Evolutionary conservation across 108 stramenopile species (phyloP).

Genomic region (Cylindrotheca fusiformis): DNA sequence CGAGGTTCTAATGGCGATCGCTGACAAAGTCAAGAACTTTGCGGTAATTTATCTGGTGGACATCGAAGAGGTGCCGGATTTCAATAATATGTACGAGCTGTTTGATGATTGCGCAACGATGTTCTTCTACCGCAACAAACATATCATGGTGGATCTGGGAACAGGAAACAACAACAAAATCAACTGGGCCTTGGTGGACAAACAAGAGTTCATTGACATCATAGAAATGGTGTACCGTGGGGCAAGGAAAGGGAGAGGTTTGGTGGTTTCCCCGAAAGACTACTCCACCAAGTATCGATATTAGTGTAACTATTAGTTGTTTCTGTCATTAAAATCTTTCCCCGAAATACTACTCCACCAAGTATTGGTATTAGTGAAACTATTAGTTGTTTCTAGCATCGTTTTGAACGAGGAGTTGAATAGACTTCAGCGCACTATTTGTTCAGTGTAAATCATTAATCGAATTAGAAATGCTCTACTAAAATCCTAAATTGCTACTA

Average conservation of each 20-base stretch:
- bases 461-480: not conserved
- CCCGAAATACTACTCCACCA: slow-evolving; percentile 98
- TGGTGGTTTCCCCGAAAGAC: slow-evolving; percentile 98
- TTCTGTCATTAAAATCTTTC: slow-evolving; percentile 37
- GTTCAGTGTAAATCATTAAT: not conserved
- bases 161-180: slow-evolving; percentile 99
- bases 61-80: slow-evolving; percentile 98
- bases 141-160: slow-evolving; percentile 98
- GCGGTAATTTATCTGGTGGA: slow-evolving; percentile 97
- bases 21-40: slow-evolving; percentile 98
- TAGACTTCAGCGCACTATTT: too few relatives aligned
- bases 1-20: slow-evolving; percentile 86
- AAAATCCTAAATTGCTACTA: not conserved
- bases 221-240: slow-evolving; percentile 98
- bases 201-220: slow-evolving; percentile 98
- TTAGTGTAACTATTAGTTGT: slow-evolving; percentile 32
- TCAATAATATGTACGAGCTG: slow-evolving; percentile 97
- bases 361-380: slow-evolving; percentile 92
- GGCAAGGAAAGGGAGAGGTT: slow-evolving; percentile 94
- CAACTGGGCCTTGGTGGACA: slow-evolving; percentile 95
- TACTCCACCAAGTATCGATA: slow-evolving; percentile 97
- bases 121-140: slow-evolving; percentile 98
- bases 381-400: not conserved
- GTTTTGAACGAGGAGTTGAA: not conserved
- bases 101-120: slow-evolving; percentile 97